A percentile compares a stretch with the other conserved stretches of the same genome.
Conservation (phyloP, 164 flowering plant genomes). For the Pachysandra terminalis region DNA sequence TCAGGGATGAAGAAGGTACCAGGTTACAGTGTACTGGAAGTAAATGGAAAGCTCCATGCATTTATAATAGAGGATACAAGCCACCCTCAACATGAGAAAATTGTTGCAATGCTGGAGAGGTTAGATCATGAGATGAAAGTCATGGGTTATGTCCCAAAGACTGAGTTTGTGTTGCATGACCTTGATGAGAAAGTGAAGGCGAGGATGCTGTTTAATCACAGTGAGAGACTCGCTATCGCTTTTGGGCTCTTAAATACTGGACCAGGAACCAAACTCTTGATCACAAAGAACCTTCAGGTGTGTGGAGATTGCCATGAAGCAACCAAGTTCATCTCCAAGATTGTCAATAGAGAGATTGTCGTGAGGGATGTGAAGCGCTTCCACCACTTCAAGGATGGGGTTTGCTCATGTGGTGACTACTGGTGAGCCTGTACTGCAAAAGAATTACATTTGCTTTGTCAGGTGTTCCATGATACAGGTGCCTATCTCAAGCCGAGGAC, state of each 20-base stretch:
- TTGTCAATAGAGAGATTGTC: slow-evolving; percentile 16
- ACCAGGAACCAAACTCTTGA: slow-evolving; percentile 21
- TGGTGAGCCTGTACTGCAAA: slow-evolving; percentile 6
- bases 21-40: slow-evolving; percentile 49
- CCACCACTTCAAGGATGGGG: slow-evolving; percentile 19
- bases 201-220: slow-evolving; percentile 17
- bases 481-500: neutral
- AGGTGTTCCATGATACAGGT: neutral
- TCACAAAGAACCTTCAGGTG: slow-evolving; percentile 25
- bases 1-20: slow-evolving; percentile 46
- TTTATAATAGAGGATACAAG: slow-evolving; percentile 53
- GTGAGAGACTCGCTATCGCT: slow-evolving; percentile 25
- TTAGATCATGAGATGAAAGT: slow-evolving; percentile 39
- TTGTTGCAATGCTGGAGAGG: slow-evolving; percentile 20
- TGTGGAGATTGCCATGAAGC: slow-evolving; percentile 28
- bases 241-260: slow-evolving; percentile 22
- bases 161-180: slow-evolving; percentile 26
- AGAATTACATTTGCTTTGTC: neutral
- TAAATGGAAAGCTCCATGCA: slow-evolving; percentile 47
- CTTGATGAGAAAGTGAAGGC: slow-evolving; percentile 22
- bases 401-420: slow-evolving; percentile 24
- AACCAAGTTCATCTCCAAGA: slow-evolving; percentile 19
- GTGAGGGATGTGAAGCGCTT: slow-evolving; percentile 24
- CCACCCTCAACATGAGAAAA: slow-evolving; percentile 29
- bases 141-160: slow-evolving; percentile 21